These are phyloP conservation scores for Fusarium aywerte DNA, from an alignment of 2,329 filamentous ascomycete genomes.

Conservation along the genomic window DNA sequence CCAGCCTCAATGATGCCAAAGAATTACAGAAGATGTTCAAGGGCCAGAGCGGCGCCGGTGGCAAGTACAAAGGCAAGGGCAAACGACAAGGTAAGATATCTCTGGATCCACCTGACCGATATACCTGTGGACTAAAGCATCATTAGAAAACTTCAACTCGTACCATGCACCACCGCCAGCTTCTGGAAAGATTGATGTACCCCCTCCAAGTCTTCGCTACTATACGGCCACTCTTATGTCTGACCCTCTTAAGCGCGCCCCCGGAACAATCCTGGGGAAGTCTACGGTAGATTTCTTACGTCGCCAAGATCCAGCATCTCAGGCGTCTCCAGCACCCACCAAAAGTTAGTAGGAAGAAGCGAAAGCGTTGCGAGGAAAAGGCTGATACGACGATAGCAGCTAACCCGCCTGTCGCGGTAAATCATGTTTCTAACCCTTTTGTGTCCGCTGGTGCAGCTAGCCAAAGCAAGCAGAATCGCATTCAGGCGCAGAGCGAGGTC, in stretches of 20 bases:
- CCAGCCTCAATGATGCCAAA: conserved; percentile 45
- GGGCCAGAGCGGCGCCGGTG: background rate
- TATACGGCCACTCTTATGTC: conserved; percentile 28
- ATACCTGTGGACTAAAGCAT: background rate
- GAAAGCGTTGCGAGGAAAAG: background rate
- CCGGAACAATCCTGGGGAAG: conserved; percentile 39
- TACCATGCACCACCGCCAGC: conserved; percentile 4
- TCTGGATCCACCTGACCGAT: background rate
- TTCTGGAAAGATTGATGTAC: background rate
- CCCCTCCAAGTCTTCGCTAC: conserved; percentile 35
- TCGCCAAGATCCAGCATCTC: conserved; percentile 15
- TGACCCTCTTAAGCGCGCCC: conserved; percentile 8
- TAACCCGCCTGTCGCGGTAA: background rate
- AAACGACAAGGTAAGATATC: conserved; percentile 21
- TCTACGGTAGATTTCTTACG: conserved; percentile 40
- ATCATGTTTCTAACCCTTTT: background rate
- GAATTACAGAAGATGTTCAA: conserved; percentile 45
- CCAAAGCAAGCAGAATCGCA: background rate
- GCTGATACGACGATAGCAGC: conserved; percentile 14
- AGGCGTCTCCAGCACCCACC: background rate
- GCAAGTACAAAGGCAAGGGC: background rate
- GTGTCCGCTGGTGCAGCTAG: background rate
- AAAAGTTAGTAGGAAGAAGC: conserved; percentile 12
- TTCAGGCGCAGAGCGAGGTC: background rate
- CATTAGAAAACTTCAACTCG: conserved; percentile 6